A percentile compares a stretch with the other conserved stretches of the same genome.
phyloP scores from a whole-genome alignment of 2,329 filamentous ascomycete genomes.

The Cladorrhinum sp. region DNA sequence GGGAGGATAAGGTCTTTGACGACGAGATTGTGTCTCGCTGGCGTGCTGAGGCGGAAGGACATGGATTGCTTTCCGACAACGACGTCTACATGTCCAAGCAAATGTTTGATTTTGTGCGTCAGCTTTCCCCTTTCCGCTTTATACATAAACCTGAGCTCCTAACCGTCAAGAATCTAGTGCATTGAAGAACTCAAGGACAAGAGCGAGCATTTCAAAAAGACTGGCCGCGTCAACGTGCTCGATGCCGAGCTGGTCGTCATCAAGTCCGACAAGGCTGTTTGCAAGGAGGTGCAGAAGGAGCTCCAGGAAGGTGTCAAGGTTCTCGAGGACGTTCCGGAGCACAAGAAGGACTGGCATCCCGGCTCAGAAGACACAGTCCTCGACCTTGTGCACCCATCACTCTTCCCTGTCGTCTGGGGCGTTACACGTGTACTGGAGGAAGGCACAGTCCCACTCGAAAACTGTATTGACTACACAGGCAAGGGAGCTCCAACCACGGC shows the following conservation, averaged over 20 bases:
- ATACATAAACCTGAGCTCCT: no score
- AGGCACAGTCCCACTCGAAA: slow-evolving; percentile 34
- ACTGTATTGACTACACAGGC: slow-evolving; percentile 29
- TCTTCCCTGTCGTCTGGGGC: slow-evolving; percentile 59
- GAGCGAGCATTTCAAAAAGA: slow-evolving; percentile 3
- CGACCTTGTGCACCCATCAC: slow-evolving; percentile 61
- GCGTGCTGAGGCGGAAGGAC: slow-evolving; percentile 28
- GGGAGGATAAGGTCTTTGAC: slow-evolving; percentile 32
- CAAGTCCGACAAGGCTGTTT: slow-evolving; percentile 50
- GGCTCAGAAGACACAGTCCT: slow-evolving; percentile 54
- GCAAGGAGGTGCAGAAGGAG: slow-evolving; percentile 36
- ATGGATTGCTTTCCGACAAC: neutral
- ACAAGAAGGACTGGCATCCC: slow-evolving; percentile 59
- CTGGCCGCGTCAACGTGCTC: slow-evolving; percentile 5
- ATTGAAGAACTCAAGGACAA: slow-evolving; percentile 13
- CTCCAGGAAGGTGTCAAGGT: slow-evolving; percentile 43
- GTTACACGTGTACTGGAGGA: slow-evolving; percentile 40
- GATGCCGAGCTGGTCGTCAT: slow-evolving; percentile 32
- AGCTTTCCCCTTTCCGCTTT: neutral
- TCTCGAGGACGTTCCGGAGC: slow-evolving; percentile 50
- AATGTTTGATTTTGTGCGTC: slow-evolving; percentile 18
- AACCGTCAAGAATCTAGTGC: neutral
- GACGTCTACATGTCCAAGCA: slow-evolving; percentile 12
- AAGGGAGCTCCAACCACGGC: slow-evolving; percentile 30
- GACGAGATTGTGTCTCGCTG: slow-evolving; percentile 29